A percentile compares a stretch with the other conserved stretches of the same genome.
These are phyloP conservation scores for Tremellales sp. DNA, from an alignment of 1,284 basidiomycete species.

Conservation along the genomic window DNA sequence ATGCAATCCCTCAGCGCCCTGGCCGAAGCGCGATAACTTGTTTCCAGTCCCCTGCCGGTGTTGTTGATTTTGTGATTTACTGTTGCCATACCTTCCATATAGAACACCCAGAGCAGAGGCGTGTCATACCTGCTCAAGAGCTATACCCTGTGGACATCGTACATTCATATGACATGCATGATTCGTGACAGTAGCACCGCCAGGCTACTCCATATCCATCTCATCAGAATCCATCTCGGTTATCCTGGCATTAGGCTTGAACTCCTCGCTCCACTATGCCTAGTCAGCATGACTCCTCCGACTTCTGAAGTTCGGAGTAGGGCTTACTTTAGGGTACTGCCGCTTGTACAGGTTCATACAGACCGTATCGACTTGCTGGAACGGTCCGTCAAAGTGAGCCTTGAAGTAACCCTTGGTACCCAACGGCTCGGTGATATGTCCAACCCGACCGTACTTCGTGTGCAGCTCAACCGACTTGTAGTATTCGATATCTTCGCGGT, in stretches of 20 bases:
- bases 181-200: not conserved
- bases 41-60: too few relatives aligned
- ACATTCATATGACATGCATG: not conserved
- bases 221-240: slow-evolving; percentile 6
- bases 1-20: not conserved
- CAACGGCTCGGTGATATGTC: slow-evolving; percentile 88
- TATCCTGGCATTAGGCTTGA: slow-evolving; percentile 8
- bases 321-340: slow-evolving; percentile 80
- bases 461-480: slow-evolving; percentile 89
- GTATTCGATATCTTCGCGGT: slow-evolving; percentile 84
- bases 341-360: slow-evolving; percentile 90
- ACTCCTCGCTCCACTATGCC: slow-evolving; percentile 25
- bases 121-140: too few relatives aligned
- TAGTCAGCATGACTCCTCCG: not conserved
- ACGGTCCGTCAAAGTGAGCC: slow-evolving; percentile 90
- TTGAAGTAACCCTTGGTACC: slow-evolving; percentile 99
- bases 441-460: slow-evolving; percentile 88
- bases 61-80: too few relatives aligned
- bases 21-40: not conserved
- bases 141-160: too few relatives aligned
- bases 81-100: too few relatives aligned
- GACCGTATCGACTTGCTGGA: slow-evolving; percentile 93
- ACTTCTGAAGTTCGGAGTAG: not conserved
- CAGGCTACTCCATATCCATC: slow-evolving; percentile 30
- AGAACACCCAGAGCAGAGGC: too few relatives aligned